Conservation (phyloP, 768 basidiomycete species). For the Panellus pusillus region DNA sequence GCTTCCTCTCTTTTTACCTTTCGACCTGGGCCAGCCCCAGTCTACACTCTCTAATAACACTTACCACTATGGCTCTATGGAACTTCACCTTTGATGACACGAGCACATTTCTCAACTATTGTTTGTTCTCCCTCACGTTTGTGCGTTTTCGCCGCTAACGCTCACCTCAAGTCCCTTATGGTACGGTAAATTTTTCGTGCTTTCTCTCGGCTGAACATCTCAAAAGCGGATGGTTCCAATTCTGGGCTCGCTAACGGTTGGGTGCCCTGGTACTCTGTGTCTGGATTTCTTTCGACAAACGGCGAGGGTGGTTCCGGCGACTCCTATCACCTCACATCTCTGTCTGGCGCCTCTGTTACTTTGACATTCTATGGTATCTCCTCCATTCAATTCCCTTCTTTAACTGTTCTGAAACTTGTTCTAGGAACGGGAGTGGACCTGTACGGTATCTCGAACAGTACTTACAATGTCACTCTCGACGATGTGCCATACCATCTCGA, state of each 20-base stretch:
- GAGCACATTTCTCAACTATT: slow-evolving; percentile 24
- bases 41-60: too few relatives aligned
- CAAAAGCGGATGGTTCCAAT: neutral
- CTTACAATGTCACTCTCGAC: too few relatives aligned
- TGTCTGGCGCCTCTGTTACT: neutral
- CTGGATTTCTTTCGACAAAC: neutral
- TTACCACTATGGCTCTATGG: neutral
- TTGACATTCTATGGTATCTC: neutral
- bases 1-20: too few relatives aligned
- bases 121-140: neutral
- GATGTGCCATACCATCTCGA: too few relatives aligned
- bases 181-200: neutral
- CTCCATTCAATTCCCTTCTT: too few relatives aligned
- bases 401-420: neutral
- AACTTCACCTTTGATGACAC: slow-evolving; percentile 5
- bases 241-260: neutral
- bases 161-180: slow-evolving; percentile 10
- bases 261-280: slow-evolving; percentile 3
- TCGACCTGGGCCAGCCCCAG: too few relatives aligned
- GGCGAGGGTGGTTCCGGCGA: neutral
- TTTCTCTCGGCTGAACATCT: neutral
- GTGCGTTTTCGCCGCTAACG: neutral
- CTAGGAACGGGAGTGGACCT: neutral
- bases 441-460: neutral
- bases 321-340: neutral